Conservation (phyloP, 257 asterid genomes). For the Solanum clarkiae region DNA sequence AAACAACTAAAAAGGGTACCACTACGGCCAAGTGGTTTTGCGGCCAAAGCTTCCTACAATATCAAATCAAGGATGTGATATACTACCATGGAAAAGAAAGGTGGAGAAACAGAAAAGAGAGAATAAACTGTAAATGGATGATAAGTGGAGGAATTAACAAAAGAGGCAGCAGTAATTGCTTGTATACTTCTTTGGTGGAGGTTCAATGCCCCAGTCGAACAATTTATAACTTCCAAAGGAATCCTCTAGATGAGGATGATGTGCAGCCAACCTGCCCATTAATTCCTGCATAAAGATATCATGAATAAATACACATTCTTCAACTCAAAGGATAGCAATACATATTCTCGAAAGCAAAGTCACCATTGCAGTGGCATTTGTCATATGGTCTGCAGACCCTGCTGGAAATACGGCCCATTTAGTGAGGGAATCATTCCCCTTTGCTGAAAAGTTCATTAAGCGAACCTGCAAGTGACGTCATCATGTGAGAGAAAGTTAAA, state of each 20-base stretch:
- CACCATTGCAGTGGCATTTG: slow-evolving; percentile 70
- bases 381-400: slow-evolving; percentile 37
- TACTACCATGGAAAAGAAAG: background rate
- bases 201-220: slow-evolving; percentile 48
- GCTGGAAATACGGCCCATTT: slow-evolving; percentile 66
- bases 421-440: slow-evolving; percentile 50
- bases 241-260: slow-evolving; percentile 47
- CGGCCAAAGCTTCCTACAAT: slow-evolving; percentile 52
- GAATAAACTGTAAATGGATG: background rate
- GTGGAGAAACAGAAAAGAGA: background rate
- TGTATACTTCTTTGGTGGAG: slow-evolving; percentile 46
- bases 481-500: background rate
- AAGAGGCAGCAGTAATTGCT: background rate
- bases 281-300: slow-evolving; percentile 35
- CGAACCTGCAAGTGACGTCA: slow-evolving; percentile 48
- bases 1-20: slow-evolving; percentile 12
- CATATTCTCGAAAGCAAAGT: background rate
- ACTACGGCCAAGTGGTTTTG: slow-evolving; percentile 26
- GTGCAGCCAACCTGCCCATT: slow-evolving; percentile 42
- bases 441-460: slow-evolving; percentile 44
- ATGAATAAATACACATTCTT: background rate
- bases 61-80: background rate
- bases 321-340: background rate
- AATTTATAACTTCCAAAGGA: slow-evolving; percentile 66
- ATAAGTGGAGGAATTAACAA: background rate